phyloP scores from a whole-genome alignment of 139 green algal genomes.

The Micromonas pusilla region DNA sequence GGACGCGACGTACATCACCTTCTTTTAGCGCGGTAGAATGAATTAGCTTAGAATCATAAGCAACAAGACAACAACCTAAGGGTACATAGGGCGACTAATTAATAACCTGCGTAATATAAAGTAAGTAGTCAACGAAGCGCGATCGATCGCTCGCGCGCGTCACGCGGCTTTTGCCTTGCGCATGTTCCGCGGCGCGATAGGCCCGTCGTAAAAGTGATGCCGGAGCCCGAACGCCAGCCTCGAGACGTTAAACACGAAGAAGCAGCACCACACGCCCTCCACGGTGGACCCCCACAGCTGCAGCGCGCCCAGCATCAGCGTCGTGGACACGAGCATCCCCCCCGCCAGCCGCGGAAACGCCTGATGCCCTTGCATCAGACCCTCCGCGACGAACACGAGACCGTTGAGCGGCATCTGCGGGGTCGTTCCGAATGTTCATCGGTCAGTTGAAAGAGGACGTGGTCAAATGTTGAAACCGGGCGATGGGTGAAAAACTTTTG shows the following conservation, averaged over 20 bases:
- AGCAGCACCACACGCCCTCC: constrained; percentile 24
- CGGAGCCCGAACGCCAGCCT: constrained; percentile 16
- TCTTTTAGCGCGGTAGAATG: too few species aligned
- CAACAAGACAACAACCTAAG: too few species aligned
- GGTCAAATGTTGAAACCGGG: too few species aligned
- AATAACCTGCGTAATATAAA: too few species aligned
- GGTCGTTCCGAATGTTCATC: too few species aligned
- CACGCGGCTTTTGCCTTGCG: neutral
- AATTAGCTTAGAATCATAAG: too few species aligned
- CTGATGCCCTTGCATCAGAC: constrained; percentile 33
- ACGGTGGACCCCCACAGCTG: constrained; percentile 17
- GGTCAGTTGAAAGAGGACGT: too few species aligned
- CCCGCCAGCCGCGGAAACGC: constrained; percentile 21
- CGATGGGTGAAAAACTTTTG: too few species aligned
- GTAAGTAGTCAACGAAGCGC: too few species aligned
- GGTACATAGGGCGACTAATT: too few species aligned
- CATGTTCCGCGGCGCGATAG: constrained; percentile 2
- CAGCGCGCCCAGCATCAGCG: constrained; percentile 12
- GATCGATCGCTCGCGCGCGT: too few species aligned
- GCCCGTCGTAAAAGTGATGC: constrained; percentile 25
- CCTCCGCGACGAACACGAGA: constrained; percentile 25
- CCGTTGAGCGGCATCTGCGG: constrained; percentile 23
- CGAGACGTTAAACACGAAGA: constrained; percentile 29
- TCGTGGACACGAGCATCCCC: constrained; percentile 11
- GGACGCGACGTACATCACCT: too few species aligned